Base-by-base conservation (phyloP, 2,329 filamentous ascomycete species). In the Diaporthe vaccinii region DNA sequence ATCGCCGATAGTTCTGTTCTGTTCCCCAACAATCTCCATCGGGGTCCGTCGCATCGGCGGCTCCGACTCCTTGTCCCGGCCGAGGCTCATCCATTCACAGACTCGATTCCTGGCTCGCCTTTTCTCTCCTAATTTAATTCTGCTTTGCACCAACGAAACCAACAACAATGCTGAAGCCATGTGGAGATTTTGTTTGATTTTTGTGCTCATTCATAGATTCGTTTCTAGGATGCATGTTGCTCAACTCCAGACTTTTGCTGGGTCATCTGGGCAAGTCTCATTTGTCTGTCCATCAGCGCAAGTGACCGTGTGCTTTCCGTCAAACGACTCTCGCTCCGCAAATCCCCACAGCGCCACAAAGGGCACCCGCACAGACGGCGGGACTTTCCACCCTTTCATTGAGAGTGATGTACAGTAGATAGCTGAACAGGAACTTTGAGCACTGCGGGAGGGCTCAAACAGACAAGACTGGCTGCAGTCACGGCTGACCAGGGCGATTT, bases 1-100 rank as follows among this genome's bases (percentile, higher is more conserved):
- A 44, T 55, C 41, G 58, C 70, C 70, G 57, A 53, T n/a, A 34
- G 39, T 17, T 41, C 46, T 41, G 36, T 31, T 22, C 58, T 36
- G 57, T 65, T 59, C 58, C 70, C 58, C 70, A 72, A 72, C 70
- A 49, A 41, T 72, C 55, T 72, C 44, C 69, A 61, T 59, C 41
- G 55, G 69, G 31, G 62, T 14, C 14, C 34, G 69, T 72, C 31
- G 20, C 55, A 49, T 46, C 49, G 71, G 71, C 17, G 31, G 46
- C 39, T 41, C 71, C 71, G 71, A 34, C 6, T 55, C 22, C 44
- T 62, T 14, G 22, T 65, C 58, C 46, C 58, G 71, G 71, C 58
- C 71, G 71, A 73, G 46, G 28, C 55, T 46, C 2, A 5, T 28
- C 8, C 69, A 28, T 9, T 8, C 6, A 36, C 3, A n/a, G 2